Percentiles rank a stretch among this genome's conserved stretches.
These are phyloP conservation scores for Coleophoma eucalyptorum DNA, from an alignment of 2,329 filamentous ascomycete genomes.

Conservation along the genomic window DNA sequence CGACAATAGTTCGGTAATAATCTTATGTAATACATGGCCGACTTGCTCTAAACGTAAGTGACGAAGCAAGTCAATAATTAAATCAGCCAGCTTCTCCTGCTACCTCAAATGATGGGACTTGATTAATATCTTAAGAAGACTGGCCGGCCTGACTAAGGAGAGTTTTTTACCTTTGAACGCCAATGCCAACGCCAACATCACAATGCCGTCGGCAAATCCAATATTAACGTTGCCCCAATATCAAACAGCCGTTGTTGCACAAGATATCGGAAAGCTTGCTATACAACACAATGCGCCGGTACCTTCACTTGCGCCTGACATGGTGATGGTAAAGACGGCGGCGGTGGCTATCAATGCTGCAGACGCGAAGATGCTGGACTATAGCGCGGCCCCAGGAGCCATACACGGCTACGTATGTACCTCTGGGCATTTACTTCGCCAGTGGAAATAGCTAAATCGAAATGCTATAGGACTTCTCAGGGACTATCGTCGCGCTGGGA, in stretches of 20 bases:
- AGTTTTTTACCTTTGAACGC: background rate
- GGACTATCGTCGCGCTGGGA: conserved; percentile 26
- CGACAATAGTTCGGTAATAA: background rate
- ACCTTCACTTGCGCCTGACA: conserved; percentile 6
- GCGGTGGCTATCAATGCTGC: conserved; percentile 32
- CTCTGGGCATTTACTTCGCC: no score
- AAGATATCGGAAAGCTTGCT: conserved; percentile 3
- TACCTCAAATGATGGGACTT: background rate
- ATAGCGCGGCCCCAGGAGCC: conserved; percentile 22
- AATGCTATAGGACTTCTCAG: conserved; percentile 27
- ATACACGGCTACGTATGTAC: conserved; percentile 18
- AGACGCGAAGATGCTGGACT: conserved; percentile 30
- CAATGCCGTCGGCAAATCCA: background rate
- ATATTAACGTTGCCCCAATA: background rate
- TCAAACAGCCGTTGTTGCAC: conserved; percentile 1
- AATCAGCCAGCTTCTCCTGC: background rate
- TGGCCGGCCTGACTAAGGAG: background rate
- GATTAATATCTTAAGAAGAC: background rate
- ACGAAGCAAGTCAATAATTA: background rate
- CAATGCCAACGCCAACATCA: background rate
- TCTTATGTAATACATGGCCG: background rate
- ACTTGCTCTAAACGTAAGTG: background rate
- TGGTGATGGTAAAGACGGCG: conserved; percentile 9
- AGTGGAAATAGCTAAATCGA: no score
- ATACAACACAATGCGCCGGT: conserved; percentile 10